A percentile compares a stretch with the other conserved stretches of the same genome.
Conservation (phyloP, 306 rosid species). For the Citrullus colocynthis region DNA sequence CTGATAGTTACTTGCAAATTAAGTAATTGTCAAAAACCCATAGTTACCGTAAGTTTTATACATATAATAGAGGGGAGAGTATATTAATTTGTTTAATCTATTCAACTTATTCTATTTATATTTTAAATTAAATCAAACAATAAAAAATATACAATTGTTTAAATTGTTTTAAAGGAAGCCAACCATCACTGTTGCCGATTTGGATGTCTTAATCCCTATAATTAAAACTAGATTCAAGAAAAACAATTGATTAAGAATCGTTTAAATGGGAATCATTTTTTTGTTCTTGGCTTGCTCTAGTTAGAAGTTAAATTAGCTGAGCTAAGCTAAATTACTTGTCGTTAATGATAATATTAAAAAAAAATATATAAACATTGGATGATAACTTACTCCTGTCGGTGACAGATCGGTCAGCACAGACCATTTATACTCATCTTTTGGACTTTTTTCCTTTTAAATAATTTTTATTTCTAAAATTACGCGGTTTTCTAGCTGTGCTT, state of each 20-base stretch:
- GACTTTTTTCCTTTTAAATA: not conserved
- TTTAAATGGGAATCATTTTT: not conserved
- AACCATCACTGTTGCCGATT: not conserved
- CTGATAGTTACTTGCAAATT: no score
- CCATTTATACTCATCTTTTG: not conserved
- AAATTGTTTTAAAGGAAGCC: not conserved
- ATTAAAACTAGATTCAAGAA: not conserved
- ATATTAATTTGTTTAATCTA: not conserved
- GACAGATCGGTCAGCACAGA: conserved; percentile 5
- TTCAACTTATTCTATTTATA: not conserved
- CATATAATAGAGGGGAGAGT: not conserved
- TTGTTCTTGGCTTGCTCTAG: not conserved
- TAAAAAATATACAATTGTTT: not conserved
- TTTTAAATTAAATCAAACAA: not conserved
- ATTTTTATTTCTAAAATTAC: not conserved
- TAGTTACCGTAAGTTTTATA: no score
- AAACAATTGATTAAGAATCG: not conserved
- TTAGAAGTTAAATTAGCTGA: not conserved
- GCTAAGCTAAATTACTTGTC: not conserved
- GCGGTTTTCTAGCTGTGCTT: conserved; percentile 9
- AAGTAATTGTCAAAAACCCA: no score
- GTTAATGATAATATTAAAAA: not conserved
- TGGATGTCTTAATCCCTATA: not conserved
- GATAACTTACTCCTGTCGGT: conserved; percentile 2
- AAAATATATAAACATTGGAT: not conserved